Percentiles rank a stretch among this genome's conserved stretches.
phyloP scores from a whole-genome alignment of 257 asterid genomes.

The Scutellaria baicalensis region DNA sequence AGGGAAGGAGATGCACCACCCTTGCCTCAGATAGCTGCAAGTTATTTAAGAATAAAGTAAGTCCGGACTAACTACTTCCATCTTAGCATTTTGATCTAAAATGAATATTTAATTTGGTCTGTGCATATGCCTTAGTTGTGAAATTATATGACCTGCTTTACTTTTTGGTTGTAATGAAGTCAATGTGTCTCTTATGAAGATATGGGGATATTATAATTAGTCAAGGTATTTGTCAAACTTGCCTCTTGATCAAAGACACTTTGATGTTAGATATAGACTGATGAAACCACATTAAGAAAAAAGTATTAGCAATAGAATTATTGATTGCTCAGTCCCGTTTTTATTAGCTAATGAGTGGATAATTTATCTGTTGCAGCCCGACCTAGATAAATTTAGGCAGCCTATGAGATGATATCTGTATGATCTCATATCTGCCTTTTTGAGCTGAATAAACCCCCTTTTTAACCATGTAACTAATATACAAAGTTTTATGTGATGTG shows the following conservation, averaged over 20 bases:
- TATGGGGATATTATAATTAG: not conserved
- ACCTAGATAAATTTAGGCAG: not conserved
- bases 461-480: no score
- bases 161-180: not conserved
- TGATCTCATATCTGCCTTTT: not conserved
- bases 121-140: not conserved
- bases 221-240: not conserved
- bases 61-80: conserved; percentile 17
- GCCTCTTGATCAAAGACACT: not conserved
- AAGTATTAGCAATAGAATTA: not conserved
- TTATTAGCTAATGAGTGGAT: not conserved
- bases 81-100: conserved; percentile 4
- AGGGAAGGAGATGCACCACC: conserved; percentile 64
- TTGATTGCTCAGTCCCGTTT: not conserved
- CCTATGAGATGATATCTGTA: not conserved
- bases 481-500: no score
- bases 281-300: not conserved
- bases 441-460: no score
- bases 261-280: not conserved
- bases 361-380: not conserved
- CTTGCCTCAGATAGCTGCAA: conserved; percentile 86
- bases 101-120: not conserved
- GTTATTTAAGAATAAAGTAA: conserved; percentile 86
- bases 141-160: conserved; percentile 5
- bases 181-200: not conserved